Base-by-base conservation (phyloP, 768 basidiomycete genomes). In the Pleurotus ostreatus region DNA sequence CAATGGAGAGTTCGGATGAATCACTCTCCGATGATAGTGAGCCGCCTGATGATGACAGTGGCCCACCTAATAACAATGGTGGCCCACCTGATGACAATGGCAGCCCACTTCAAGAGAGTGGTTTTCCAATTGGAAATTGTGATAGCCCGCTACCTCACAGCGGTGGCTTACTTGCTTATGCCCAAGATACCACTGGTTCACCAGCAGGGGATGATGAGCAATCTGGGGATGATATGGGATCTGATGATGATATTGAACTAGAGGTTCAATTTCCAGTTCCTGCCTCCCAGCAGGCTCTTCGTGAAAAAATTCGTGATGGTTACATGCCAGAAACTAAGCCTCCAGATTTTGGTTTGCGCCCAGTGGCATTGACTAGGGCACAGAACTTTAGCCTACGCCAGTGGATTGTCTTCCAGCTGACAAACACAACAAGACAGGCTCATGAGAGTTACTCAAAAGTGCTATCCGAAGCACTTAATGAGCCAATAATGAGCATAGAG, bases 391-490 rank as follows among this genome's bases (percentile, higher is more conserved):
- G 56, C 26, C 49, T 68, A 3, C 43, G 56, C 41, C 60, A 62
- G 41, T 68, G 62, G 55, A 49, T 67, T 45, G 59, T 62, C 34
- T 66, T 61, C 61, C 51, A 39, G 22, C 58, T 26, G 20, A 59
- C 62, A 16, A 56, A 64, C 53, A 63, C 66, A 38, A 69, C 66
- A 15, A 41, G 40, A 18, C 15, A 41, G 13, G 40, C 40, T 41
- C 40, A 41, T 41, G 40, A 13, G 18, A 18, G 40, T 15, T 41
- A 26, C 62, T 65, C 3, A 39, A 55, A 40, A 64, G 63, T 43
- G 65, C 66, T 55, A 55, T 56, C 18, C 13, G 41, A 11, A 62
- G 64, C 65, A 54, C 55, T 49, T 12, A 39, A 5, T 54, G 63
- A 9, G 45, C 62, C 62, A 9, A 66, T 68, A 18, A 45, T 66